Conservation (phyloP, 495 filamentous ascomycete genomes). For the Penicillium odoratum region DNA sequence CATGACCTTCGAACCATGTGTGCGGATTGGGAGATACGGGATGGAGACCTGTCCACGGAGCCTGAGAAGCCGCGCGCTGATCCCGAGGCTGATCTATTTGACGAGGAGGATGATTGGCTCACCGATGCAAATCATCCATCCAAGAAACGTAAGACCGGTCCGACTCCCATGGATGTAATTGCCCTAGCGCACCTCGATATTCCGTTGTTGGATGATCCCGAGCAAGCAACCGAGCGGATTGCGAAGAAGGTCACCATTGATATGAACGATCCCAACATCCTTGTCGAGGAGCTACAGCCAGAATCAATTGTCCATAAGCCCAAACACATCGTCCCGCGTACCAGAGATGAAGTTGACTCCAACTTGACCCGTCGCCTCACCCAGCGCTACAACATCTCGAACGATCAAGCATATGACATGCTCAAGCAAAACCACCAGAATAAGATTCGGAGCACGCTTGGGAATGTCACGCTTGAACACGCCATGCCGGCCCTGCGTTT, state of each 20-base stretch:
- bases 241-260: conserved; percentile 81
- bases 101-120: conserved; percentile 55
- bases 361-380: conserved; percentile 52
- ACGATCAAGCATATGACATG: conserved; percentile 91
- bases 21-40: conserved; percentile 73
- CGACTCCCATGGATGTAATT: conserved; percentile 41
- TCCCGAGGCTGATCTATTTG: conserved; percentile 24
- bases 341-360: conserved; percentile 40
- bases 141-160: conserved; percentile 51
- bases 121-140: conserved; percentile 45
- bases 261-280: conserved; percentile 82
- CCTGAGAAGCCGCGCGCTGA: conserved; percentile 26
- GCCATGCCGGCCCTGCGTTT: conserved; percentile 85
- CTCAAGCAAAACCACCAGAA: conserved; percentile 96
- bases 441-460: conserved; percentile 88
- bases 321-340: conserved; percentile 33
- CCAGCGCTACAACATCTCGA: conserved; percentile 90
- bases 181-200: conserved; percentile 48
- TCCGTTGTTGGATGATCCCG: conserved; percentile 60
- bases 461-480: conserved; percentile 84
- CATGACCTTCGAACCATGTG: conserved; percentile 78
- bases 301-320: conserved; percentile 47
- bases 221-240: conserved; percentile 61
- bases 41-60: conserved; percentile 38
- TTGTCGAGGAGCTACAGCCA: conserved; percentile 66